Base-by-base conservation (phyloP, 2,329 filamentous ascomycete genomes). In the Cordyceps tenuipes region DNA sequence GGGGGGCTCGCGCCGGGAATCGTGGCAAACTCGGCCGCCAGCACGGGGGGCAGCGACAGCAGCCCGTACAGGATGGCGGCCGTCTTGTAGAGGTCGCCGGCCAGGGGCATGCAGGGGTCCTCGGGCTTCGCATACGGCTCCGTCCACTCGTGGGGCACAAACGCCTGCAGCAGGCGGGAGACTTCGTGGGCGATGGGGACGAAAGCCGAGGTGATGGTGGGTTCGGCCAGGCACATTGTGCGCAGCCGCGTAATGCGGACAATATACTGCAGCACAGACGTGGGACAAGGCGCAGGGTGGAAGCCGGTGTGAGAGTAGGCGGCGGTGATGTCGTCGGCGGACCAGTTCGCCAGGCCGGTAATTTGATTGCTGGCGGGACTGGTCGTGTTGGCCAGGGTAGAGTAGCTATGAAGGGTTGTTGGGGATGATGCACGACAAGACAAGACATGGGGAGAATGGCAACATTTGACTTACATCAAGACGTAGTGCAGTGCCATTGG, bases 271-370 rank as follows among this genome's bases (percentile, higher is more conserved):
- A 59, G 57, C 5, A 59, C 57, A 34, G 48, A 59, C 5, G 57
- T 59, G 10, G 57, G 57, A 21, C 57, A 59, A 1, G 57, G 57
- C 9, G 49, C 57, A 7, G 57, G 57, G 7, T 59, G 48, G 17
- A 59, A 59, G 39, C 57, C 57, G 3, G 57, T 59, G 49, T 59
- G 57, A 3, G 57, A 52, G 31, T 59, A 59, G n/a, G 57, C 57
- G 36, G 57, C 57, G 7, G 41, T 31, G n/a, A 59, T 29, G 39
- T 59, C 57, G 15, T 52, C 57, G 26, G 57, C 13, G 5, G 57
- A 51, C 57, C 57, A 59, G 31, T 53, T 59, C 29, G 41, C 29
- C 12, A 59, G 39, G 36, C 57, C 57, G 0, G 41, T 52, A 19
- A 59, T 59, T 44, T 59, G 57, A 13, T 59, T 50, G 41, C 19